These are phyloP conservation scores for Hyaloscypha finlandica DNA, from an alignment of 495 filamentous ascomycete genomes.

Conservation along the genomic window DNA sequence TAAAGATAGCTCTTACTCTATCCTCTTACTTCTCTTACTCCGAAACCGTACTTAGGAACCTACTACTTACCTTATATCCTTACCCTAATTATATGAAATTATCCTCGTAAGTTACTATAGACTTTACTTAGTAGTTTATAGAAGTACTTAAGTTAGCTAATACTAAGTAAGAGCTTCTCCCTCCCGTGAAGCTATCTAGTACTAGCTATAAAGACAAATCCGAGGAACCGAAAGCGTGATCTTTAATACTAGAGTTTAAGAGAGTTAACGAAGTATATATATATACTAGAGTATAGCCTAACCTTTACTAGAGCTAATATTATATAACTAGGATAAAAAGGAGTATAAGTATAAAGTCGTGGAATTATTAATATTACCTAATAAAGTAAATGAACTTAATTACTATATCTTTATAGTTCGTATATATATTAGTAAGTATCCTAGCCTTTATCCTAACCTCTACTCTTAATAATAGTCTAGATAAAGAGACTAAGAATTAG, in stretches of 20 bases:
- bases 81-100: not conserved
- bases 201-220: not conserved
- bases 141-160: not conserved
- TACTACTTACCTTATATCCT: not conserved
- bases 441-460: not conserved
- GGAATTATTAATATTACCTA: not conserved
- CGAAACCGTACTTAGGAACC: not conserved
- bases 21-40: not conserved
- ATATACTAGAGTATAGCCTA: not conserved
- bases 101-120: not conserved
- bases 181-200: not conserved
- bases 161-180: not conserved
- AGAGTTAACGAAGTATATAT: not conserved
- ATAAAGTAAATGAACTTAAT: slow-evolving; percentile 4
- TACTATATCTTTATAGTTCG: not conserved
- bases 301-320: not conserved
- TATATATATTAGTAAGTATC: not conserved
- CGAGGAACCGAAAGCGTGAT: not conserved
- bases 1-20: not conserved
- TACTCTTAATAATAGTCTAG: not conserved
- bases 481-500: not conserved
- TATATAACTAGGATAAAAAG: not conserved
- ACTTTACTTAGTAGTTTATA: not conserved
- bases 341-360: slow-evolving; percentile 2
- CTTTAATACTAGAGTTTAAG: not conserved